Evolutionary conservation across 106 monocot genomes (phyloP), one percentile per base, ranked within the genome.

Genomic region (Alisma plantagoaquatica): DNA sequence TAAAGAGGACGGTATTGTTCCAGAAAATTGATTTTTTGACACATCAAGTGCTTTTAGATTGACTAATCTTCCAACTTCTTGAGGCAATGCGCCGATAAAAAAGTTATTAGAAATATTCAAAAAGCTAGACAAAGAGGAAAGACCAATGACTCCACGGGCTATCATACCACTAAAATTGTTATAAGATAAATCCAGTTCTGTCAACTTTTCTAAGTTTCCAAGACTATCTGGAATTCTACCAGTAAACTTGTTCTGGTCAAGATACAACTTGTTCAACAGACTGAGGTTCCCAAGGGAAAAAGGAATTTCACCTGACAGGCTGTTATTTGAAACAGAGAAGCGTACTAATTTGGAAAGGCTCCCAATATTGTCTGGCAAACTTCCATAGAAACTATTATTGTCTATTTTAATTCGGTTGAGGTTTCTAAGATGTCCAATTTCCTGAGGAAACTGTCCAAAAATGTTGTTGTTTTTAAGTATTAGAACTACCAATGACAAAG

Each of bases 211-310:
- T 33, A 46, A 28, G 48, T 46, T 33, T 3, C 25, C 38, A 16
- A 67, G n/a, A 14, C 25, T 50, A 3, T 20, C 5, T 29, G 57
- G 57, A 18, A 67, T 57, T 0, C 17, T 15, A 0, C 66, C 66
- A 18, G 33, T 48, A 22, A 66, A 15, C 1, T 48, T 23, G 33
- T 56, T 57, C 14, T 9, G 14, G 2, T 24, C 22, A 0, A 66
- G 27, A 25, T 32, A 33, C 10, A 62, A 23, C 14, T 33, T 5
- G 14, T 8, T 38, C 25, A 53, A 23, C 14, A 20, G 26, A 0
- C 42, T 41, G 29, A 68, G 57, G 57, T 68, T 68, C 33, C 51
- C 29, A n/a, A 65, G 17, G 0, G 20, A 29, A 1, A 44, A 8
- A 0, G 65, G 65, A 25, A 65, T 49, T 12, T 16, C 24, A 1